Base-by-base conservation (phyloP, 306 rosid genomes). In the Cucumis cinereus region DNA sequence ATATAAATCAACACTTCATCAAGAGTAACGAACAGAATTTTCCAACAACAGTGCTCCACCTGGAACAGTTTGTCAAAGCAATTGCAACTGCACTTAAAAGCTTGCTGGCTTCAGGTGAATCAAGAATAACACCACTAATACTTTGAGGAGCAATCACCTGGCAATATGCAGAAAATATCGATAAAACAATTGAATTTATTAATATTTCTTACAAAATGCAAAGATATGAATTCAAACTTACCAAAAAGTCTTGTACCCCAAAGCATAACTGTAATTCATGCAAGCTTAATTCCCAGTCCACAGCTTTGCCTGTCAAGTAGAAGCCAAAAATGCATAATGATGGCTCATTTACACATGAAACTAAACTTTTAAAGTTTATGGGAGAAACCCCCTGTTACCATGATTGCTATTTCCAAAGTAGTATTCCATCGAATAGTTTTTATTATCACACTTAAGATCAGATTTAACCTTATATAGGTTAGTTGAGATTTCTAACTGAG, bases 71-170 rank as follows among this genome's bases (percentile, higher is more conserved):
- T 78, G 98, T 89, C 84, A 91, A 82, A 78, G 97, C 98, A 90
- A 94, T 94, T 63, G 97, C 98, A 79, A 94, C 84, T 30, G 97
- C 96, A 83, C 98, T 94, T 85, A 94, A 85, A 52, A 94, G 92
- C 88, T 94, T 94, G 90, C 97, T 91, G 84, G 97, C 88, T 86
- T 94, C 97, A 0, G 98, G 97, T 0, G 91, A 88, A 76, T 92
- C 98, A 76, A 94, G 97, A 83, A 94, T 89, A 80, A 94, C 98
- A 0, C 98, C 98, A 67, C 97, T 94, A 64, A 93, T 97, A 82
- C 98, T 91, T 85, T 90, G 97, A 77, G 98, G 98, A 79, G 97
- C 89, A 82, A 94, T 91, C 35, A 94, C 91, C 98, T 94, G 82
- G 78, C 49, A 16, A 83, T 76, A 78, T 23, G 33, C 80, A 78